Percentiles rank a stretch among this genome's conserved stretches.
Evolutionary conservation across 2,329 filamentous ascomycete species (phyloP).

Genomic region (Sordariomycetes sp.): DNA sequence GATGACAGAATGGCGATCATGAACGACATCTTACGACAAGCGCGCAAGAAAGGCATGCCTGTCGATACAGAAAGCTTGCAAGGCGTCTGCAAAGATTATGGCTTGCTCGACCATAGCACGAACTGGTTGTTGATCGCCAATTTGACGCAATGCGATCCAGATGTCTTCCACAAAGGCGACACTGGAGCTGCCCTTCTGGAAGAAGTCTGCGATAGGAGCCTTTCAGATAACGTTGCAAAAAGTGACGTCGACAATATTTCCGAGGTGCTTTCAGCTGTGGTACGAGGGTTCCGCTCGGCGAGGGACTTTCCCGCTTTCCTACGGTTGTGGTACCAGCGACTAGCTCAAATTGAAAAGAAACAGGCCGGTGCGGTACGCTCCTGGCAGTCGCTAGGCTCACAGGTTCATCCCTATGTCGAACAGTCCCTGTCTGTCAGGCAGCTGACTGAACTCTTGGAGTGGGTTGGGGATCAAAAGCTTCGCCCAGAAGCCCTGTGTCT

Average conservation of each 20-base stretch:
- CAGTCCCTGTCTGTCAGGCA: slow-evolving; percentile 34
- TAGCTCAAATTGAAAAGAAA: slow-evolving; percentile 23
- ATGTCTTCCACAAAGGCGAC: slow-evolving; percentile 32
- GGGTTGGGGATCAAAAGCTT: slow-evolving; percentile 24
- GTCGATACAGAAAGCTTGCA: slow-evolving; percentile 31
- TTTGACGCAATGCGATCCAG: slow-evolving; percentile 34
- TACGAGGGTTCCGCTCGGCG: slow-evolving; percentile 31
- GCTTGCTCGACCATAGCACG: slow-evolving; percentile 19
- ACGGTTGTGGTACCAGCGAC: slow-evolving; percentile 34
- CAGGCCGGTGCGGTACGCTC: no score
- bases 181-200: slow-evolving; percentile 29
- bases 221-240: slow-evolving; percentile 9
- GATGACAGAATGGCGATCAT: slow-evolving; percentile 17
- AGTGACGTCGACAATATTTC: slow-evolving; percentile 13
- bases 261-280: slow-evolving; percentile 30
- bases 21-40: slow-evolving; percentile 19
- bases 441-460: slow-evolving; percentile 30
- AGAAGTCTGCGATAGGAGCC: slow-evolving; percentile 26
- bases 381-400: no score
- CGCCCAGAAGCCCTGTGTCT: slow-evolving; percentile 25
- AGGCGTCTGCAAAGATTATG: slow-evolving; percentile 31
- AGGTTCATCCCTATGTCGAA: no score
- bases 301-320: slow-evolving; percentile 36
- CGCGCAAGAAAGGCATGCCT: slow-evolving; percentile 16
- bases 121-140: slow-evolving; percentile 34